These are phyloP conservation scores for Didymella exigua DNA, from an alignment of 2,329 filamentous ascomycete genomes.

Conservation along the genomic window DNA sequence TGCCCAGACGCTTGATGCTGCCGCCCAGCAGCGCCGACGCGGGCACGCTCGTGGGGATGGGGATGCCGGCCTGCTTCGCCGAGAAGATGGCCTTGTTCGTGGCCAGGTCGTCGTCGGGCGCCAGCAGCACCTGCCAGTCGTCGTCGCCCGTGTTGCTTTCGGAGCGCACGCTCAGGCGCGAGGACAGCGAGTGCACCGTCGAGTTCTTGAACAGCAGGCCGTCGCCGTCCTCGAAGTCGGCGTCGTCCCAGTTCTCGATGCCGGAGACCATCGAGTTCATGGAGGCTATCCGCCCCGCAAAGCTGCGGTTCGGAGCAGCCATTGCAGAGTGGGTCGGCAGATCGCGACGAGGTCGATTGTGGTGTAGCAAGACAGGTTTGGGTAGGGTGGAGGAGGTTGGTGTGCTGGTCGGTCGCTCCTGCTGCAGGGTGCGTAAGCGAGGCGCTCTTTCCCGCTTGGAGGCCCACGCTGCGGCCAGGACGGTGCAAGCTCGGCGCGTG, in stretches of 20 bases:
- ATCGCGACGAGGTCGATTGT: slow-evolving; percentile 21
- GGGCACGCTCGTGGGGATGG: slow-evolving; percentile 83
- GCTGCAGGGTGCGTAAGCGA: slow-evolving; percentile 21
- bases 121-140: slow-evolving; percentile 84
- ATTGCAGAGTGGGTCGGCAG: slow-evolving; percentile 33
- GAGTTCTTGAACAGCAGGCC: slow-evolving; percentile 77
- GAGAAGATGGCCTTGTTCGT: slow-evolving; percentile 80
- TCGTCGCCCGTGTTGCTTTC: slow-evolving; percentile 79
- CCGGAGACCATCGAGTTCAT: slow-evolving; percentile 62
- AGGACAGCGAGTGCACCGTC: slow-evolving; percentile 76
- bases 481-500: slow-evolving; percentile 4
- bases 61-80: slow-evolving; percentile 86
- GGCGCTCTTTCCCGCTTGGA: slow-evolving; percentile 7
- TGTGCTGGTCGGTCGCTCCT: slow-evolving; percentile 20
- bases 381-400: slow-evolving; percentile 18
- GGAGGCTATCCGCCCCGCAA: slow-evolving; percentile 48
- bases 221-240: slow-evolving; percentile 52
- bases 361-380: slow-evolving; percentile 18
- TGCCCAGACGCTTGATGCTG: slow-evolving; percentile 86
- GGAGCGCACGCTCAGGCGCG: slow-evolving; percentile 80
- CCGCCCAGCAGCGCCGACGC: slow-evolving; percentile 89
- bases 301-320: slow-evolving; percentile 44
- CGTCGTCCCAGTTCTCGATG: slow-evolving; percentile 71
- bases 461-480: slow-evolving; percentile 13
- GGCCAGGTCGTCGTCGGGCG: slow-evolving; percentile 82